phyloP scores from a whole-genome alignment of 23 red algal species.

The Chondrus crispus region DNA sequence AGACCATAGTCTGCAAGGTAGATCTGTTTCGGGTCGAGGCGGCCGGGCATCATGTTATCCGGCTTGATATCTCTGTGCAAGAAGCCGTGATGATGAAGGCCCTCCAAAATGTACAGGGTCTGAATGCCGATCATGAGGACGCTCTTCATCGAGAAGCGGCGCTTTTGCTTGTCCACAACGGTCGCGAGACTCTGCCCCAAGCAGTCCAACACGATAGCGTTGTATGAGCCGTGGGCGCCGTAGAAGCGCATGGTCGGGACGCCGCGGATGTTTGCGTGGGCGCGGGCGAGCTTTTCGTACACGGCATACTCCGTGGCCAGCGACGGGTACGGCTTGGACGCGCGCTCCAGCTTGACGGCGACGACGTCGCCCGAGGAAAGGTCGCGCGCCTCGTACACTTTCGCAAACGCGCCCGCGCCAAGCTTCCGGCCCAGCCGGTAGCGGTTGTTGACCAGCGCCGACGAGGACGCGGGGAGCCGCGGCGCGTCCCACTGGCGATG shows the following conservation, averaged over 20 bases:
- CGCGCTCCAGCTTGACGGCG: conserved; percentile 48
- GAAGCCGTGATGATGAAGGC: conserved; percentile 23
- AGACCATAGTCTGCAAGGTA: conserved; percentile 40
- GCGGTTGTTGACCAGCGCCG: too few relatives aligned
- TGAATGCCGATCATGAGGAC: conserved; percentile 69
- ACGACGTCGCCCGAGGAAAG: neutral
- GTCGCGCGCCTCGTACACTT: conserved; percentile 38
- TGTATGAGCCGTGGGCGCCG: conserved; percentile 8
- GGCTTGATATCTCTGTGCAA: conserved; percentile 53
- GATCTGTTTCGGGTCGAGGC: neutral
- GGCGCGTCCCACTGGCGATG: too few relatives aligned
- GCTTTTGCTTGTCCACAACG: neutral
- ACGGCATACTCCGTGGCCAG: conserved; percentile 42
- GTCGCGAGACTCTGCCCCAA: conserved; percentile 32
- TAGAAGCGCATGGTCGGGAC: conserved; percentile 32
- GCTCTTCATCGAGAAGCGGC: conserved; percentile 17
- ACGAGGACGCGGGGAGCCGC: too few relatives aligned
- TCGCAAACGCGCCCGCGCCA: conserved; percentile 53
- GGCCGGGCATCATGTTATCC: conserved; percentile 49
- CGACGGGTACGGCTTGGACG: conserved; percentile 9
- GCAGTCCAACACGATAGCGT: conserved; percentile 48
- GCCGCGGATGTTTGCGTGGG: neutral
- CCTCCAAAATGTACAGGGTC: conserved; percentile 31
- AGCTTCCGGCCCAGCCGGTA: conserved; percentile 29
- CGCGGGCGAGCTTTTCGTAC: conserved; percentile 49